Conservation (phyloP, 352 stramenopile species). For the Pythium diclinum region DNA sequence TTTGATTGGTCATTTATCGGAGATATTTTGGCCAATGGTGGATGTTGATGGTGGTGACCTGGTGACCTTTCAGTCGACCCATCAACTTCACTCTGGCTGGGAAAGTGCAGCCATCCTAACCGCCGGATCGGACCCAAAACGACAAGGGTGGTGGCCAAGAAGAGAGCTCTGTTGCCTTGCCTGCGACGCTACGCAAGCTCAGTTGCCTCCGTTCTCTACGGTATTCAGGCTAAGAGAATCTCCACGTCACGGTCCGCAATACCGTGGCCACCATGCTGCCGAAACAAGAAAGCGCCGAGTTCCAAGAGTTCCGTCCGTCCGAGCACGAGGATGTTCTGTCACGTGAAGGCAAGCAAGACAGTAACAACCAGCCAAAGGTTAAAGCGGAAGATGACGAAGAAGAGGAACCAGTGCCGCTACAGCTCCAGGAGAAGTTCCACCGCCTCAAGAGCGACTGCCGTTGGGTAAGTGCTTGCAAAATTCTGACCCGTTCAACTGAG, state of each 20-base stretch:
- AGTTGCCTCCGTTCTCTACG: not conserved
- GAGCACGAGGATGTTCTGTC: conserved; percentile 6
- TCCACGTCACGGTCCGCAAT: not conserved
- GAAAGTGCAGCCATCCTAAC: conserved; percentile 6
- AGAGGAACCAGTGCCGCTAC: conserved; percentile 3
- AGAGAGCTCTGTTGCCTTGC: not conserved
- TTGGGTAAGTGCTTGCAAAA: conserved; percentile 5
- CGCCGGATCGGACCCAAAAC: not conserved
- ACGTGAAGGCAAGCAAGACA: not conserved
- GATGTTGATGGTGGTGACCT: not conserved
- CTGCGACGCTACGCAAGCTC: not conserved
- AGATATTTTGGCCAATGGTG: not conserved
- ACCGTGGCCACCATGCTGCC: not conserved
- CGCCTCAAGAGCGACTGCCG: not conserved
- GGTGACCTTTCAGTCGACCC: conserved; percentile 5
- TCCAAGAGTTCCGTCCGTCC: not conserved
- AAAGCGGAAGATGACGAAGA: not conserved
- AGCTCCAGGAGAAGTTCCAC: conserved; percentile 17
- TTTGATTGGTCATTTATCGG: not conserved
- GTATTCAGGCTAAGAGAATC: not conserved
- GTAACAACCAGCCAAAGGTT: not conserved
- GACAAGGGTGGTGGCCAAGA: not conserved
- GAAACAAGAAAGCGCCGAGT: conserved; percentile 8
- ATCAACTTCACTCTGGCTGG: conserved; percentile 5
- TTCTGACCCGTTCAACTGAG: too few species aligned